A percentile compares a stretch with the other conserved stretches of the same genome.
Evolutionary conservation across 2,329 filamentous ascomycete species (phyloP).

Genomic region (Oidium heveae): DNA sequence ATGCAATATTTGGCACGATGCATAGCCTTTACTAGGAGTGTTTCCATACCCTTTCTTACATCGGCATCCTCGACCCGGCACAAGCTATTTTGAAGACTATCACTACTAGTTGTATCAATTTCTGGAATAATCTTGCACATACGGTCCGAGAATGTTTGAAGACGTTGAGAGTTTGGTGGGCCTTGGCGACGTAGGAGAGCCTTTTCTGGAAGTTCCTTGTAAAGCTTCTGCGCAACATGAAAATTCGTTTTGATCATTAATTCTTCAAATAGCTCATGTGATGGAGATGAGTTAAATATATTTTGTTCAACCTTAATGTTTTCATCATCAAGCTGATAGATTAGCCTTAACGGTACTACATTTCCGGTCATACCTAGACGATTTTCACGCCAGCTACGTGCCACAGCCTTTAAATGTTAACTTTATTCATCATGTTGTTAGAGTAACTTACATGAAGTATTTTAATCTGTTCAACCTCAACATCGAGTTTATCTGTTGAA

Average conservation of each 20-base stretch:
- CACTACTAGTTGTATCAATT: slow-evolving; percentile 73
- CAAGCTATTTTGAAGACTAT: slow-evolving; percentile 74
- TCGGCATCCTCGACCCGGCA: slow-evolving; percentile 80
- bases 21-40: slow-evolving; percentile 83
- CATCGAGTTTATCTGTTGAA: slow-evolving; percentile 34
- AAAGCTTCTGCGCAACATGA: slow-evolving; percentile 67
- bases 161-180: slow-evolving; percentile 62
- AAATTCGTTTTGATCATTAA: slow-evolving; percentile 80
- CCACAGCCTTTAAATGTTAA: slow-evolving; percentile 31
- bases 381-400: slow-evolving; percentile 73
- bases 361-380: slow-evolving; percentile 60
- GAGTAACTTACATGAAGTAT: slow-evolving; percentile 38
- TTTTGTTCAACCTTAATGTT: slow-evolving; percentile 93
- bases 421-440: background rate
- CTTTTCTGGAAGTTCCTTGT: slow-evolving; percentile 61
- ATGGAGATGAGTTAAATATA: slow-evolving; percentile 73
- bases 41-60: slow-evolving; percentile 94
- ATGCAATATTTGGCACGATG: slow-evolving; percentile 89
- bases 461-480: slow-evolving; percentile 50
- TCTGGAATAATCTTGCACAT: slow-evolving; percentile 83
- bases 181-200: slow-evolving; percentile 73
- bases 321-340: slow-evolving; percentile 91
- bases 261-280: slow-evolving; percentile 87
- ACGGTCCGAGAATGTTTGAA: slow-evolving; percentile 75
- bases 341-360: slow-evolving; percentile 63